A percentile compares a stretch with the other conserved stretches of the same genome.
These are phyloP conservation scores for Daldinia grandis DNA, from an alignment of 495 filamentous ascomycete genomes.

Conservation along the genomic window DNA sequence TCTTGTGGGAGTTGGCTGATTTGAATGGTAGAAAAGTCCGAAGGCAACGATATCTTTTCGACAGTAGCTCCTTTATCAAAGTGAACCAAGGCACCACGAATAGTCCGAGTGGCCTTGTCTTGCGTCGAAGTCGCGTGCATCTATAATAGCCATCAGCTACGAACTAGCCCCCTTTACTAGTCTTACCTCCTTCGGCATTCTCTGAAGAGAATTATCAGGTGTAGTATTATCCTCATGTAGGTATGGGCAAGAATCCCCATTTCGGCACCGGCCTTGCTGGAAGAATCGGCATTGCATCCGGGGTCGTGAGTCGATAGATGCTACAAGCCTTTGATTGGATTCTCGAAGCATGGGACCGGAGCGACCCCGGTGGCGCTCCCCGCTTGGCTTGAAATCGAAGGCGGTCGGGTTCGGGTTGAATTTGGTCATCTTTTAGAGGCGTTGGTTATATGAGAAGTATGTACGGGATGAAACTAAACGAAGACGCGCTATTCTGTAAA, in stretches of 20 bases:
- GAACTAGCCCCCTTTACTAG: background rate
- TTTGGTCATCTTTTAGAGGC: background rate
- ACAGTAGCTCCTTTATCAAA: conserved; percentile 45
- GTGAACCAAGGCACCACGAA: conserved; percentile 40
- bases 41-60: conserved; percentile 30
- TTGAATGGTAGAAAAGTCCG: conserved; percentile 47
- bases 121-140: background rate
- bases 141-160: conserved; percentile 7
- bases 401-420: conserved; percentile 19
- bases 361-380: background rate
- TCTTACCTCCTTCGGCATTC: background rate
- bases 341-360: background rate
- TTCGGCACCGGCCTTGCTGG: conserved; percentile 5
- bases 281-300: conserved; percentile 10
- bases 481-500: background rate
- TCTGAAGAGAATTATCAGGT: background rate
- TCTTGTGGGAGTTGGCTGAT: conserved; percentile 36
- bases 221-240: background rate
- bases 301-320: background rate
- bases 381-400: background rate
- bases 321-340: background rate
- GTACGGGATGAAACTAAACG: background rate
- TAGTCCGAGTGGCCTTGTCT: conserved; percentile 13
- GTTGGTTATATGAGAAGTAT: background rate
- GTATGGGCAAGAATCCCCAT: conserved; percentile 9